phyloP scores from a whole-genome alignment of 2,329 filamentous ascomycete genomes.

The Cladosporium sp. region DNA sequence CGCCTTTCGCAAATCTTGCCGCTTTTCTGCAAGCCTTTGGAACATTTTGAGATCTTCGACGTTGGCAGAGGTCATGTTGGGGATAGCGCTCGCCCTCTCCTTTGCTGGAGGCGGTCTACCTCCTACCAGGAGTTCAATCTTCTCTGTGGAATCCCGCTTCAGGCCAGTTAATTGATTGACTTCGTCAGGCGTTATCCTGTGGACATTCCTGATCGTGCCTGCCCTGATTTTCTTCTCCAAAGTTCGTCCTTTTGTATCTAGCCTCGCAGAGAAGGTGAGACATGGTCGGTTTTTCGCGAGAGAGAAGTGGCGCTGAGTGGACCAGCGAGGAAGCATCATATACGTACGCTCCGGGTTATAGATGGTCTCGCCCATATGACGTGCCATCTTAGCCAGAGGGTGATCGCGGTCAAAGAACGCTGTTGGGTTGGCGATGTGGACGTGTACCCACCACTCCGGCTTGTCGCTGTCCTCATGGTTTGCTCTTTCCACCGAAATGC shows the following conservation, averaged over 20 bases:
- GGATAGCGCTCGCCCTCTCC: constrained; percentile 16
- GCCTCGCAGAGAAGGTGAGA: constrained; percentile 57
- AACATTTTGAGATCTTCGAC: constrained; percentile 33
- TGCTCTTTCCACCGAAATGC: constrained; percentile 62
- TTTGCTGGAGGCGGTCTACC: constrained; percentile 25
- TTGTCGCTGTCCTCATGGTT: constrained; percentile 28
- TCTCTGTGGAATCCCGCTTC: constrained; percentile 9
- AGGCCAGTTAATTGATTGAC: constrained; percentile 19
- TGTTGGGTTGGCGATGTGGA: constrained; percentile 75
- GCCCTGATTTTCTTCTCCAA: constrained; percentile 52
- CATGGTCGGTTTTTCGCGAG: constrained; percentile 51
- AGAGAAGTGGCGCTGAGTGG: constrained; percentile 51
- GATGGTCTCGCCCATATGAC: constrained; percentile 52
- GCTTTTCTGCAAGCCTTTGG: constrained; percentile 31
- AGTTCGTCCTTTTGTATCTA: constrained; percentile 49
- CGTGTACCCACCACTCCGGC: constrained; percentile 67
- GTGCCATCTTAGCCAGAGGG: constrained; percentile 56
- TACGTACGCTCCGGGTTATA: constrained; percentile 56
- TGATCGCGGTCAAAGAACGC: constrained; percentile 62
- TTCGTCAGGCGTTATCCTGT: constrained; percentile 47
- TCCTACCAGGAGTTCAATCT: constrained; percentile 30
- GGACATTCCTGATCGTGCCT: constrained; percentile 52
- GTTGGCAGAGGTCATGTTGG: constrained; percentile 24
- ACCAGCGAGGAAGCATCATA: constrained; percentile 52
- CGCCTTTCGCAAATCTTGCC: constrained; percentile 30